These are phyloP conservation scores for Rosa multiflora DNA, from an alignment of 306 rosid genomes.

Conservation along the genomic window DNA sequence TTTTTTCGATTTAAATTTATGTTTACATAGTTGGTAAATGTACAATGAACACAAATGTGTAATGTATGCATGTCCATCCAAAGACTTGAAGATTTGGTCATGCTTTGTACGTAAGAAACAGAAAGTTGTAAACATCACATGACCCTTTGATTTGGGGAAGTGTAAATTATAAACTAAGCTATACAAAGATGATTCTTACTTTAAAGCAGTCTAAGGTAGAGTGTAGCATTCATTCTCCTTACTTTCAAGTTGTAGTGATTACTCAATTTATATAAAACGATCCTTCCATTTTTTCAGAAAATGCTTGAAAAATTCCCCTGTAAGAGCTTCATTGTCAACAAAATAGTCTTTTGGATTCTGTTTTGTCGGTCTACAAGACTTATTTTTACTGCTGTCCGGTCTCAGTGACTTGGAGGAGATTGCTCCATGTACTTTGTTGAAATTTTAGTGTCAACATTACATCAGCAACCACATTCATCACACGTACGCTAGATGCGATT, in stretches of 20 bases:
- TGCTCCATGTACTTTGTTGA: background rate
- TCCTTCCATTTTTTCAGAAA: background rate
- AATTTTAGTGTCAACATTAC: background rate
- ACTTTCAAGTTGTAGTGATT: background rate
- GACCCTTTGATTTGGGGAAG: background rate
- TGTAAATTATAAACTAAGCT: background rate
- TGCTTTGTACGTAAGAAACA: background rate
- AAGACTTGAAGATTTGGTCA: background rate
- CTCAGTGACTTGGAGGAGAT: background rate
- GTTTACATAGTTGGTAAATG: background rate
- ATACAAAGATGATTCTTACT: constrained; percentile 2
- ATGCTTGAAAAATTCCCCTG: background rate
- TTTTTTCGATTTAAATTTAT: background rate
- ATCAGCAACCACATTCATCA: background rate
- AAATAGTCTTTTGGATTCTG: background rate
- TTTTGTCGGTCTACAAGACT: background rate
- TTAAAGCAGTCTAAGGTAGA: background rate
- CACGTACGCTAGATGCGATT: too few relatives aligned
- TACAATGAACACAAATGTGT: background rate
- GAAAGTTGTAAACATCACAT: constrained; percentile 8
- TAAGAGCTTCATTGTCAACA: background rate
- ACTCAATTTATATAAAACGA: background rate
- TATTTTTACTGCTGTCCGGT: background rate
- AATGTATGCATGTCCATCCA: background rate
- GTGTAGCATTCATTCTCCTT: background rate